Evolutionary conservation across 306 rosid genomes (phyloP), one percentile per base, ranked within the genome.

Genomic region (Cucumis cinereus): DNA sequence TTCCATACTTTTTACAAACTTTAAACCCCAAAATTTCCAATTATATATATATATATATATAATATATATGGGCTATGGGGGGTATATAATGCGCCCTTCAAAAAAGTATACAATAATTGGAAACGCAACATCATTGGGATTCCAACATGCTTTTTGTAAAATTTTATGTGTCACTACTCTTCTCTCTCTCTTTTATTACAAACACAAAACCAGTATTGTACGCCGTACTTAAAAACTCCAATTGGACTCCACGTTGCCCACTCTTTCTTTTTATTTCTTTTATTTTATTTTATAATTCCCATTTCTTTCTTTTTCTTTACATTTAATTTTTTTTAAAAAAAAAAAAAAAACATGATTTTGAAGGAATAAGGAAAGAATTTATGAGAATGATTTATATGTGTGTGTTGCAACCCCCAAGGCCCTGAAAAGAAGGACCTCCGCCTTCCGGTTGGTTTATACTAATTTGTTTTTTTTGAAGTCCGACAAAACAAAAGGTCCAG

Each of bases 211-310:
- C 15, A 63, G 12, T 17, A 8, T 15, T 33, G 20, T 60, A 60
- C 40, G 3, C 67, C 67, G 16, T 6, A 30, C 35, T 30, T 30
- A 30, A 15, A 72, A 26, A 49, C 0, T 53, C 14, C 77, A 76
- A 76, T 76, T 83, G 86, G 86, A 82, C 20, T 83, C 86, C 86
- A 82, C 85, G 85, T 79, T 79, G 76, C 78, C 69, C 2, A 14
- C 84, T 77, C 66, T 56, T 59, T 59, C 19, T 14, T 9, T n/a
- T n/a, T n/a, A n/a, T n/a, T n/a, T n/a, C n/a, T n/a, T n/a, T n/a
- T n/a, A n/a, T n/a, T n/a, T 41, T 41, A 10, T 41, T 41, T 40
- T 40, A 40, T 40, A 40, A 40, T 40, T 40, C 43, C 9, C 7
- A 7, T 24, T 10, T 22, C 17, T 24, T 59, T 23, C 0, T 1